Evolutionary conservation across 768 basidiomycete species (phyloP).

Genomic region (Lactarius quietus): DNA sequence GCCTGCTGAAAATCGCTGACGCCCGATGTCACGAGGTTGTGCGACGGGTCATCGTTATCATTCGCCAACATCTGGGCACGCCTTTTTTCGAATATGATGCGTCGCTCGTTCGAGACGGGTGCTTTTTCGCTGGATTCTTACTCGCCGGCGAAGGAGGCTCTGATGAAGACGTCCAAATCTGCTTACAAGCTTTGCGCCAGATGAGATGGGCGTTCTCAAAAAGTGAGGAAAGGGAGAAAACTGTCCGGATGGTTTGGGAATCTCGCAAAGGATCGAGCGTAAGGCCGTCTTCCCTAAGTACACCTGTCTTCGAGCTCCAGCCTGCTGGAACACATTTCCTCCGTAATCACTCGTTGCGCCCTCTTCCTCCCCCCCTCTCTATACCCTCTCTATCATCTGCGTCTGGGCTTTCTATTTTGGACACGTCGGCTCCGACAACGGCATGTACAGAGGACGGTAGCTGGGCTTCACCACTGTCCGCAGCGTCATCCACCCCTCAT

Average conservation of each 20-base stretch:
- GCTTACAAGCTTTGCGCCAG: conserved; percentile 70
- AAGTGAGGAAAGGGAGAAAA: conserved; percentile 66
- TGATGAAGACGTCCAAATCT: conserved; percentile 52
- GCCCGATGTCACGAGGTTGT: conserved; percentile 45
- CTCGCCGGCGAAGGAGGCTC: conserved; percentile 54
- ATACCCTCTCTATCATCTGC: conserved; percentile 20
- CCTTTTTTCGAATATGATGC: conserved; percentile 81
- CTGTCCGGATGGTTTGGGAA: conserved; percentile 49
- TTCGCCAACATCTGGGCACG: conserved; percentile 47
- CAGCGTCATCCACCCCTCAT: conserved; percentile 22
- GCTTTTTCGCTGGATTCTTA: conserved; percentile 80
- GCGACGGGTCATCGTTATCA: conserved; percentile 45
- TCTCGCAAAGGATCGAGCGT: conserved; percentile 27
- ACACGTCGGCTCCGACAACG: conserved; percentile 19
- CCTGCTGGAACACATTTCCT: conserved; percentile 17
- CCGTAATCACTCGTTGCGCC: conserved; percentile 18
- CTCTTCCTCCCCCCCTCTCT: conserved; percentile 25
- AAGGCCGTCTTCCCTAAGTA: conserved; percentile 9
- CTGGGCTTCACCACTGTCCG: conserved; percentile 26
- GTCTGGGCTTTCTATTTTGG: conserved; percentile 11
- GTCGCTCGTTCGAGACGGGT: conserved; percentile 82
- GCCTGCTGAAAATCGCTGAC: conserved; percentile 43
- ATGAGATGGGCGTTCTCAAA: conserved; percentile 82
- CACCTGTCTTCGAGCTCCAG: conserved; percentile 19
- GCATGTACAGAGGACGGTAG: conserved; percentile 24